These are phyloP conservation scores for Phytophthora hybrid DNA, from an alignment of 352 stramenopile species.

Conservation along the genomic window DNA sequence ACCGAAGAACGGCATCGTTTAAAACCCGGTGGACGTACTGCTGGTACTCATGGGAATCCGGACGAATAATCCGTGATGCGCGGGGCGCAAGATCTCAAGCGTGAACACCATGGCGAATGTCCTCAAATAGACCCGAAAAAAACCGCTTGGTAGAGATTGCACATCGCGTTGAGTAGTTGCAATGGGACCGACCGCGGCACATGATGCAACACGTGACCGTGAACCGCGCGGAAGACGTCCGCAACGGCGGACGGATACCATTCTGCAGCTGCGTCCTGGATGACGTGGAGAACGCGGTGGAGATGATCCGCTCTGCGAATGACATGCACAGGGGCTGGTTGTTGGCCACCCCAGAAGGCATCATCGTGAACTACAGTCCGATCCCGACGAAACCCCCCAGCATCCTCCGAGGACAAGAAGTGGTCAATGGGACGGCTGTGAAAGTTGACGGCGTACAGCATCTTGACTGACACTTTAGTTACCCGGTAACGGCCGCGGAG, in stretches of 20 bases:
- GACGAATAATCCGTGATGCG: neutral
- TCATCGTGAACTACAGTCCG: neutral
- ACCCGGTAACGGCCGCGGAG: too few species aligned
- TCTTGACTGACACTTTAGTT: too few species aligned
- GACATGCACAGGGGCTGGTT: neutral
- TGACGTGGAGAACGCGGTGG: neutral
- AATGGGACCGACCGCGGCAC: neutral
- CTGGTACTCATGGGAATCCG: neutral
- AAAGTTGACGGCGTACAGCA: too few species aligned
- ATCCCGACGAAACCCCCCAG: neutral
- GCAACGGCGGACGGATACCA: neutral
- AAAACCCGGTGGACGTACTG: neutral
- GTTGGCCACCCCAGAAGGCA: neutral
- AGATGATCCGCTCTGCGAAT: neutral
- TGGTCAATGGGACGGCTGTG: too few species aligned
- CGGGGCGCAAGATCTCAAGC: neutral
- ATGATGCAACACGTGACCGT: neutral
- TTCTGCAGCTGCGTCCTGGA: neutral
- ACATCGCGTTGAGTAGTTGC: neutral
- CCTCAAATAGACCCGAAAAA: neutral
- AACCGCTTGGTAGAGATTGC: neutral
- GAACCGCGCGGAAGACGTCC: neutral
- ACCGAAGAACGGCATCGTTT: neutral
- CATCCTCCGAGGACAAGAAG: too few species aligned
- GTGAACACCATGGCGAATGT: neutral